Base-by-base conservation (phyloP, 345 rosid species). In the Erodium maritimum region DNA sequence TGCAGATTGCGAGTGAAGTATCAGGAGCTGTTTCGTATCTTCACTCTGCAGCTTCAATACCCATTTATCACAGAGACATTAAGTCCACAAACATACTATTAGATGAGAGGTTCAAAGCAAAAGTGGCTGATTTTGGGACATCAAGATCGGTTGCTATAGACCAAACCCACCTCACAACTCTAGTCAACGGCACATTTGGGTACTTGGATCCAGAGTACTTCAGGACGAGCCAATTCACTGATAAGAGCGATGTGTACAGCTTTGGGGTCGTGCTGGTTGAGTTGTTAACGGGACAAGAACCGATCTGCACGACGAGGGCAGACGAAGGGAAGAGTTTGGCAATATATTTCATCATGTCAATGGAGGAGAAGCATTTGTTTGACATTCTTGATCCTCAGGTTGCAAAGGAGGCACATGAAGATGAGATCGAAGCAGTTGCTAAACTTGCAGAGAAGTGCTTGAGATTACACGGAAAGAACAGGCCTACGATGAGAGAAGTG, bases 171-270 rank as follows among this genome's bases (percentile, higher is more conserved):
- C 21, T 54, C 0, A 54, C 25, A 5, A 54, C 56, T 17, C 19
- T 54, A 19, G 25, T 54, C 2, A 3, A 54, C 10, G 56, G 56
- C 14, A 54, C 56, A 21, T 20, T 54, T 54, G 56, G 56, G 24
- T 54, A 54, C 6, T 23, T 54, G 10, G 56, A 54, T 54, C 56
- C 56, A 5, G 25, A 54, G 25, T 54, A 17, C 25, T 54, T 54
- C 23, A 19, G 19, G 24, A 9, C 56, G 11, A 20, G 24, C 16
- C 56, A 54, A 17, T 21, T 54, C 24, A 54, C 25, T 0, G 25
- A 54, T 16, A 54, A 54, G 56, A 54, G 56, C 21, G 56, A 54
- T 21, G 56, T 54, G 16, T 54, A 54, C 19, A 54, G 56, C 24
- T 54, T 54, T 17, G 56, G 56, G 16, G 56, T 54, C 17, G 20